phyloP scores from a whole-genome alignment of 2,329 filamentous ascomycete genomes.

The Aureobasidium namibiae region DNA sequence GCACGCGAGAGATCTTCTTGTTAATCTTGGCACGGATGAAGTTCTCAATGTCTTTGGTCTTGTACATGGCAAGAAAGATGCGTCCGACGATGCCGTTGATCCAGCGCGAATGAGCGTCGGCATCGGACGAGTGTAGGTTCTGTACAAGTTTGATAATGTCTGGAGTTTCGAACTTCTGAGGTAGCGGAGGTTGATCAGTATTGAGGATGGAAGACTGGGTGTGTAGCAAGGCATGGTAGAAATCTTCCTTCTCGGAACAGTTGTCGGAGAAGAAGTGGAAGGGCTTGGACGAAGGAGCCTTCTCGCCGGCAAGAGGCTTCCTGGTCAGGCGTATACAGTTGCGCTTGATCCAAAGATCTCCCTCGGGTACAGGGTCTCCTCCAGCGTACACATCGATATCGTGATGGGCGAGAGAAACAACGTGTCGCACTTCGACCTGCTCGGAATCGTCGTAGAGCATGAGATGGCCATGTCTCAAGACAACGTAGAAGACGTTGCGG shows the following conservation, averaged over 20 bases:
- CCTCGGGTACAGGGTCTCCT: slow-evolving; percentile 61
- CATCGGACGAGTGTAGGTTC: slow-evolving; percentile 81
- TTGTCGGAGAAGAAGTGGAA: slow-evolving; percentile 95
- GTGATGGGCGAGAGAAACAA: slow-evolving; percentile 86
- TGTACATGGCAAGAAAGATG: slow-evolving; percentile 80
- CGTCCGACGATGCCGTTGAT: slow-evolving; percentile 86
- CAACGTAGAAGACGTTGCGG: slow-evolving; percentile 88
- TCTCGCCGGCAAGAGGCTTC: slow-evolving; percentile 47
- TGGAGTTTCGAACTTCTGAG: slow-evolving; percentile 70
- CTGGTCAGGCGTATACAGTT: slow-evolving; percentile 79
- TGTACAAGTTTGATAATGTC: slow-evolving; percentile 87
- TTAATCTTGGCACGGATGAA: slow-evolving; percentile 78
- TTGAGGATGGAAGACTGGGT: slow-evolving; percentile 67
- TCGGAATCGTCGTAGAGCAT: slow-evolving; percentile 97
- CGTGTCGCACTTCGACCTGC: slow-evolving; percentile 90
- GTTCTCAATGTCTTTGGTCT: slow-evolving; percentile 71
- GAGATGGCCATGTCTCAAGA: slow-evolving; percentile 82
- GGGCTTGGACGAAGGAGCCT: slow-evolving; percentile 59
- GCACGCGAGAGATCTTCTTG: slow-evolving; percentile 91
- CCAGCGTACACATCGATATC: slow-evolving; percentile 78
- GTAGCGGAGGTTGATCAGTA: slow-evolving; percentile 53
- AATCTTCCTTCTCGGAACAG: slow-evolving; percentile 94
- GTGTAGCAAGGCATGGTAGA: slow-evolving; percentile 85
- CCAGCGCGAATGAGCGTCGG: slow-evolving; percentile 85
- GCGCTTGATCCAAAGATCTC: slow-evolving; percentile 90